Conservation (phyloP, 352 stramenopile genomes). For the Pythium apleroticum region DNA sequence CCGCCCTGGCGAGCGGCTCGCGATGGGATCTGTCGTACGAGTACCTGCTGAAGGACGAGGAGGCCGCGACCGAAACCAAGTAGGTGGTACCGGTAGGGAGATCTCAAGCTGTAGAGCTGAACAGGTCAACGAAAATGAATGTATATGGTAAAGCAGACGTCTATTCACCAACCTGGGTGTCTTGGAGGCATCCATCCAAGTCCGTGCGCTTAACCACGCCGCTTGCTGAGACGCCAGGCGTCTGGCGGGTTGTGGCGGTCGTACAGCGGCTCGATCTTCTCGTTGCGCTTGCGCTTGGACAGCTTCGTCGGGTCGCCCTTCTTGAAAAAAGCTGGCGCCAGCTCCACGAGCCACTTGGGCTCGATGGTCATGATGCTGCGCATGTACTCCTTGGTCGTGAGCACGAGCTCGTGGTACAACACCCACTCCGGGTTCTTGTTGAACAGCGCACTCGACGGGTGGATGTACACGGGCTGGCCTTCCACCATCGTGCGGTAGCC, state of each 20-base stretch:
- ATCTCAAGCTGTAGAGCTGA: not conserved
- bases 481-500: conserved; percentile 98
- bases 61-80: not conserved
- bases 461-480: conserved; percentile 98
- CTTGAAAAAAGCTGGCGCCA: conserved; percentile 96
- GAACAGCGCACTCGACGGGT: conserved; percentile 97
- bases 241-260: conserved; percentile 98
- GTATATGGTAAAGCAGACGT: conserved; percentile 11
- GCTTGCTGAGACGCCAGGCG: conserved; percentile 96
- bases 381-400: conserved; percentile 99
- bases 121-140: not conserved
- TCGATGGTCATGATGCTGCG: conserved; percentile 99
- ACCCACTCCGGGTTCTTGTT: conserved; percentile 99
- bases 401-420: conserved; percentile 98
- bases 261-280: conserved; percentile 99
- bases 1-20: conserved; percentile 69
- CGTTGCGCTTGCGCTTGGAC: conserved; percentile 96
- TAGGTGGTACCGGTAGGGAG: not conserved
- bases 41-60: conserved; percentile 25
- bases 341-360: conserved; percentile 98
- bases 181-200: too few relatives aligned
- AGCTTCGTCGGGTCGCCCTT: conserved; percentile 97
- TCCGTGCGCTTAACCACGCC: conserved; percentile 90
- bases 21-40: conserved; percentile 86
- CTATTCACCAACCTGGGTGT: not conserved